Percentiles rank a stretch among this genome's conserved stretches.
These are phyloP conservation scores for Tolypocladium album DNA, from an alignment of 2,329 filamentous ascomycete species.

Conservation along the genomic window DNA sequence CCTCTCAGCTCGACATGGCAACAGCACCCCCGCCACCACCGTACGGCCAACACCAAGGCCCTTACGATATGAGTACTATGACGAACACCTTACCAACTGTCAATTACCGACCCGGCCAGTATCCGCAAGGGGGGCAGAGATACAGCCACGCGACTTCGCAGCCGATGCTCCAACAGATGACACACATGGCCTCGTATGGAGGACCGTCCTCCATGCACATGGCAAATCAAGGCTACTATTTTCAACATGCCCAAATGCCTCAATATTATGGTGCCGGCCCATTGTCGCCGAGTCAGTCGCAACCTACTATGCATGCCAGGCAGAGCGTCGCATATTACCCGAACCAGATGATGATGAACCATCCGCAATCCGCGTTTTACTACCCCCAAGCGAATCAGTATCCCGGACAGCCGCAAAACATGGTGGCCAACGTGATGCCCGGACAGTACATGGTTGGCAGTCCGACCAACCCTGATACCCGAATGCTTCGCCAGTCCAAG, in stretches of 20 bases:
- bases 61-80: slow-evolving; percentile 38
- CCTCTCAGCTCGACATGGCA: slow-evolving; percentile 31
- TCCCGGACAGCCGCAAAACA: slow-evolving; percentile 16
- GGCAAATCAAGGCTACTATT: slow-evolving; percentile 33
- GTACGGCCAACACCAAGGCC: slow-evolving; percentile 11
- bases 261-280: slow-evolving; percentile 32
- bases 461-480: slow-evolving; percentile 13
- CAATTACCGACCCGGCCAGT: slow-evolving; percentile 26
- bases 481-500: slow-evolving; percentile 8
- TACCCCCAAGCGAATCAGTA: slow-evolving; percentile 30
- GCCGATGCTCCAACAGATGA: slow-evolving; percentile 25
- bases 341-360: slow-evolving; percentile 30
- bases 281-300: slow-evolving; percentile 24
- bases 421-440: slow-evolving; percentile 21
- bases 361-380: slow-evolving; percentile 32
- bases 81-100: slow-evolving; percentile 30
- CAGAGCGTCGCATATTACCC: slow-evolving; percentile 33
- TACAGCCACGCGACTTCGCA: slow-evolving; percentile 23
- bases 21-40: slow-evolving; percentile 14
- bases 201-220: slow-evolving; percentile 26
- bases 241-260: slow-evolving; percentile 32
- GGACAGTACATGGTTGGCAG: slow-evolving; percentile 22
- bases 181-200: slow-evolving; percentile 29
- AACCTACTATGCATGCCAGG: slow-evolving; percentile 22
- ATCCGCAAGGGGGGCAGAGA: slow-evolving; percentile 22